Percentiles rank a stretch among this genome's conserved stretches.
phyloP scores from a whole-genome alignment of 139 green algal genomes.

The Helicosporidium sp. region DNA sequence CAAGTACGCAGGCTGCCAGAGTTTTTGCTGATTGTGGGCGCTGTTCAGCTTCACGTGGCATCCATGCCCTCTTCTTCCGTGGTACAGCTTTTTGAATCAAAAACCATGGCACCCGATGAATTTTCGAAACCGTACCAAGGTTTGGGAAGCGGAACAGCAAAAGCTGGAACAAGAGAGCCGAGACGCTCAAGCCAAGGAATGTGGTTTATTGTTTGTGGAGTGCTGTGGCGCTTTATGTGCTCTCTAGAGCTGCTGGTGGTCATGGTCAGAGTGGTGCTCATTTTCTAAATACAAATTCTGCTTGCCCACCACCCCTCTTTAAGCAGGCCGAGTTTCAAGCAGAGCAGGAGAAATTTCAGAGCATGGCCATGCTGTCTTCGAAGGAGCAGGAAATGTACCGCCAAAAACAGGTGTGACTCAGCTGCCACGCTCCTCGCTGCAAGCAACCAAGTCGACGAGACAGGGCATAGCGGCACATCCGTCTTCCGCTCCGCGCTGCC shows the following conservation, averaged over 20 bases:
- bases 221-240: too few relatives aligned
- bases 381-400: constrained; percentile 35
- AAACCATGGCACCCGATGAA: constrained; percentile 71
- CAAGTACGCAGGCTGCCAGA: constrained; percentile 9
- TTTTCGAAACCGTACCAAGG: constrained; percentile 49
- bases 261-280: not conserved
- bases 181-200: constrained; percentile 11
- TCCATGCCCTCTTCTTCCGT: constrained; percentile 13
- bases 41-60: not conserved
- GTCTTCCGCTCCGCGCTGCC: not conserved
- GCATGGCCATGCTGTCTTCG: constrained; percentile 34
- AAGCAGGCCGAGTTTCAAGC: constrained; percentile 53
- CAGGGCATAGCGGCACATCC: too few relatives aligned
- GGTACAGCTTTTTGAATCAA: constrained; percentile 57
- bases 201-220: too few relatives aligned
- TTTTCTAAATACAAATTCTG: constrained; percentile 6
- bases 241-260: too few relatives aligned
- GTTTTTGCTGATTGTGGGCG: not conserved
- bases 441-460: too few relatives aligned
- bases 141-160: constrained; percentile 55
- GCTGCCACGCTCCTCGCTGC: not conserved
- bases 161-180: constrained; percentile 24
- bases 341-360: constrained; percentile 49
- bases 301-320: constrained; percentile 5
- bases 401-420: constrained; percentile 13